These are phyloP conservation scores for Lagenidium giganteum DNA, from an alignment of 352 stramenopile species.

Conservation along the genomic window DNA sequence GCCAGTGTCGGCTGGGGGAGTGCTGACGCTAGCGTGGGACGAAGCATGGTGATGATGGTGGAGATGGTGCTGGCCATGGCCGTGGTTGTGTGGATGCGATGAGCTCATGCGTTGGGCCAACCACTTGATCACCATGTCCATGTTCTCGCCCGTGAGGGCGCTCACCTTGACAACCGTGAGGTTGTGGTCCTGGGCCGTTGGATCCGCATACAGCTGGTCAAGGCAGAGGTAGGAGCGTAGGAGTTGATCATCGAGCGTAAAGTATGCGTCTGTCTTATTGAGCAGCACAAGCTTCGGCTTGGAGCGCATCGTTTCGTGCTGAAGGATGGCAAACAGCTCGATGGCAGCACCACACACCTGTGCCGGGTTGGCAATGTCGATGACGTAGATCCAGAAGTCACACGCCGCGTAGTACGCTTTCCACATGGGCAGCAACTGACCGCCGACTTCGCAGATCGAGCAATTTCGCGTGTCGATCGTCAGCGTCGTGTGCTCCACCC, in stretches of 20 bases:
- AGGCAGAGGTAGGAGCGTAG: conserved; percentile 51
- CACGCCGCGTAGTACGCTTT: conserved; percentile 55
- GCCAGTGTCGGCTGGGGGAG: too few species aligned
- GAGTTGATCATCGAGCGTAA: conserved; percentile 36
- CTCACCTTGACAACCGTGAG: conserved; percentile 58
- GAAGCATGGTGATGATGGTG: too few species aligned
- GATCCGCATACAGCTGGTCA: conserved; percentile 32
- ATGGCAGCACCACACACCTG: conserved; percentile 42
- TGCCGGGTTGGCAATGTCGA: conserved; percentile 52
- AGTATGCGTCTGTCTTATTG: conserved; percentile 59
- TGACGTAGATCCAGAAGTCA: conserved; percentile 66
- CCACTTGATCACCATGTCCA: conserved; percentile 52
- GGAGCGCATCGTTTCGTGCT: conserved; percentile 36
- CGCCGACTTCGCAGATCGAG: conserved; percentile 58
- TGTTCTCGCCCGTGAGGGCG: conserved; percentile 52
- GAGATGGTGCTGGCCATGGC: not conserved
- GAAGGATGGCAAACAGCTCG: conserved; percentile 63
- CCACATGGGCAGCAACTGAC: conserved; percentile 68
- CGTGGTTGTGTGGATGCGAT: not conserved
- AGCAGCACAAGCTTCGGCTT: conserved; percentile 66
- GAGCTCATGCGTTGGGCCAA: conserved; percentile 25
- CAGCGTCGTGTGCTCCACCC: conserved; percentile 55
- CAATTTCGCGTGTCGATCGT: conserved; percentile 29
- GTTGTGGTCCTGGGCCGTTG: conserved; percentile 19
- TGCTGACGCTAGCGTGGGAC: conserved; percentile 14